These are phyloP conservation scores for Kodamaea fukazawae DNA, from an alignment of 805 yeast species.

Conservation along the genomic window DNA sequence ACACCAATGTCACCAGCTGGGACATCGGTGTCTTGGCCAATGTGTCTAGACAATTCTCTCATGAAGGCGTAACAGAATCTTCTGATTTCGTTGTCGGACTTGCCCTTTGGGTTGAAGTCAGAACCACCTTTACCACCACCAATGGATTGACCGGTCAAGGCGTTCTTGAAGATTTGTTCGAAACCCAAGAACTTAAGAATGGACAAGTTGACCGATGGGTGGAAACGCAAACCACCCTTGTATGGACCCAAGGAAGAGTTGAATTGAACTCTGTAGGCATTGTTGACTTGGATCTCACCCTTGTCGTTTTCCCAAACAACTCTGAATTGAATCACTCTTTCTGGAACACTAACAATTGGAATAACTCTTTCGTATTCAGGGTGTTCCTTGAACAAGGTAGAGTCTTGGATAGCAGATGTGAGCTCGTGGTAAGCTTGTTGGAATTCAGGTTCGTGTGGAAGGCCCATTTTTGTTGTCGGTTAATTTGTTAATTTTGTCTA, in stretches of 20 bases:
- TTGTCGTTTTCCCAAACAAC: slow-evolving; percentile 97
- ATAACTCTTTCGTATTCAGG: slow-evolving; percentile 89
- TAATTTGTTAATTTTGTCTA: not conserved
- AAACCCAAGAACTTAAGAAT: slow-evolving; percentile 95
- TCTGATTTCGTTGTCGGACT: slow-evolving; percentile 90
- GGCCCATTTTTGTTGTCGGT: slow-evolving; percentile 52
- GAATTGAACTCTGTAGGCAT: slow-evolving; percentile 98
- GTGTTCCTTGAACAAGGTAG: slow-evolving; percentile 81
- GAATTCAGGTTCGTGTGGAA: slow-evolving; percentile 95
- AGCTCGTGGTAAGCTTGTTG: slow-evolving; percentile 98
- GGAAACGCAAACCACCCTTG: slow-evolving; percentile 98
- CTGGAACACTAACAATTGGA: slow-evolving; percentile 91
- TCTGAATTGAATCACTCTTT: slow-evolving; percentile 94
- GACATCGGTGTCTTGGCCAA: slow-evolving; percentile 96
- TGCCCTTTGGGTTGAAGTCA: slow-evolving; percentile 96
- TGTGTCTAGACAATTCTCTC: slow-evolving; percentile 93
- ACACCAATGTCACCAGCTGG: slow-evolving; percentile 99
- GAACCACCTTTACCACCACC: slow-evolving; percentile 99
- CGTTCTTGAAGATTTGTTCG: slow-evolving; percentile 98
- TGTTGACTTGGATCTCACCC: slow-evolving; percentile 88
- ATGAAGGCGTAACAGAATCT: slow-evolving; percentile 94
- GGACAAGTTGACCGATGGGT: slow-evolving; percentile 93
- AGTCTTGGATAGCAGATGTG: slow-evolving; percentile 81
- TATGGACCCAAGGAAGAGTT: slow-evolving; percentile 98
- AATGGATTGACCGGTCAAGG: slow-evolving; percentile 93